Evolutionary conservation across 805 yeast genomes (phyloP), one percentile per base, ranked within the genome.

Genomic region (Candida boidinii): DNA sequence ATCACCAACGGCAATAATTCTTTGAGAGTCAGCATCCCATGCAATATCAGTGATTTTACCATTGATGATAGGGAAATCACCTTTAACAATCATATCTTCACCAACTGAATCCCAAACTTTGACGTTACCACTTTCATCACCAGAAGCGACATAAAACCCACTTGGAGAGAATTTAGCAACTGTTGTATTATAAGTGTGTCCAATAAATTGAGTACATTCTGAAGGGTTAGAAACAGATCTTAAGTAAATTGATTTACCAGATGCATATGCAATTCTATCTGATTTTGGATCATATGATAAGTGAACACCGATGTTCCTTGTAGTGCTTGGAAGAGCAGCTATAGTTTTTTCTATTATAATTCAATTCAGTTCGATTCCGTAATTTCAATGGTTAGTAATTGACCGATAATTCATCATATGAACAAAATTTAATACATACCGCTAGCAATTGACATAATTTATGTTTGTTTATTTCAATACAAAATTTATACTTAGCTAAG

Each of bases 1-100:
- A 45, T 83, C 80, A 35, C 98, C 98, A 9, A 88, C 97, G 1
- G 95, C 95, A 50, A 92, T 84, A 33, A 92, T 62, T 44, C 98
- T 71, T 39, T 76, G 66, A 29, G 78, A 75, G 49, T 90, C 98
- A 18, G 79, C 79, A 54, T 92, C 97, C 97, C 97, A 90, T 1
- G 85, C 79, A 39, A 90, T 62, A 39, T 84, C 88, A 44, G 72
- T 80, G 49, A 92, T 76, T 7, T 83, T 72, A 4, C 96, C 96
- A 24, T 80, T 70, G 34, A 90, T 69, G 18, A 87, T 75, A 23
- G 53, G 58, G 51, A 76, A 83, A 45, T 87, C 95, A 36, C 87
- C 79, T 58, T 90, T 90, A 29, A 84, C 58, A 16, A 66, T 52
- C 34, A 77, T 69, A 39, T 64, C 68, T 22, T 71, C 73, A 14